Percentiles rank a stretch among this genome's conserved stretches.
Conservation (phyloP, 148 eudicot genomes). For the Rhododendron molle region DNA sequence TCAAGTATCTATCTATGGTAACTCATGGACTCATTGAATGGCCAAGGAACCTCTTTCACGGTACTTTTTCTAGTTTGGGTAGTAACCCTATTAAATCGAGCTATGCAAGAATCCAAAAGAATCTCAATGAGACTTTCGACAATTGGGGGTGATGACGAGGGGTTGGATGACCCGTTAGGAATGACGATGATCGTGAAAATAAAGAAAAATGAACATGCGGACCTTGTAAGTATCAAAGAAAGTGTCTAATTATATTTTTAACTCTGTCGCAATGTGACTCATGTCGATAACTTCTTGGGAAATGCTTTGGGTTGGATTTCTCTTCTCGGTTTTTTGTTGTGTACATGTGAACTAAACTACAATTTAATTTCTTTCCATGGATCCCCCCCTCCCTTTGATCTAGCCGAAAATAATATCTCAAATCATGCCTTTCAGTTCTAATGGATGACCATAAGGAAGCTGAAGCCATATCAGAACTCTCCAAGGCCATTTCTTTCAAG, state of each 20-base stretch:
- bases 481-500: constrained; percentile 61
- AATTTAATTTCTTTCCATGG: not conserved
- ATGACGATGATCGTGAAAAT: not conserved
- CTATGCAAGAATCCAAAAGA: not conserved
- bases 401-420: not conserved
- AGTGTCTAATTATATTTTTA: not conserved
- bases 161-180: not conserved
- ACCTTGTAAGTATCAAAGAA: not conserved
- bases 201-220: not conserved
- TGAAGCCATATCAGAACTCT: constrained; percentile 58
- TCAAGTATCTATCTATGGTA: not conserved
- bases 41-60: not conserved
- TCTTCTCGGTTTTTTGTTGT: not conserved
- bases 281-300: too few relatives aligned
- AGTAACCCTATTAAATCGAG: not conserved
- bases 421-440: constrained; percentile 32
- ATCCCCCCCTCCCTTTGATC: not conserved
- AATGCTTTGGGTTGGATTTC: not conserved
- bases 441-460: constrained; percentile 77
- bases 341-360: not conserved
- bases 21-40: not conserved
- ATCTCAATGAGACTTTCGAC: not conserved
- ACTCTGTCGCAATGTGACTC: not conserved
- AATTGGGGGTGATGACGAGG: not conserved
- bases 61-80: not conserved